These are phyloP conservation scores for Leavenworthia alabamica DNA, from an alignment of 345 rosid species.

Conservation along the genomic window DNA sequence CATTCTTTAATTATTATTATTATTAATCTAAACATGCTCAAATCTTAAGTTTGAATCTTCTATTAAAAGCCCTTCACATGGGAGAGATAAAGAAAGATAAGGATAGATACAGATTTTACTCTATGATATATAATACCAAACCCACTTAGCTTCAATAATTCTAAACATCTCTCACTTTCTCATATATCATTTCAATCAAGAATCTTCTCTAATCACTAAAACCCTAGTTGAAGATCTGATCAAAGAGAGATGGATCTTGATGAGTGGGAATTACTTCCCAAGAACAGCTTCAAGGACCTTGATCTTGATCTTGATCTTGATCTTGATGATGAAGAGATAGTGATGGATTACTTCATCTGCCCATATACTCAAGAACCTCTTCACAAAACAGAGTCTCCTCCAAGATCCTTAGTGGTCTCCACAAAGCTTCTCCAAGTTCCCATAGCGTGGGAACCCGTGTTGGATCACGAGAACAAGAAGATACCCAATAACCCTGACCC, in stretches of 20 bases:
- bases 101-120: neutral
- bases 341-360: constrained; percentile 56
- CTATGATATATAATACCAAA: constrained; percentile 18
- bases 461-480: constrained; percentile 19
- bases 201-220: neutral
- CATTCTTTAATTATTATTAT: neutral
- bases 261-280: constrained; percentile 80
- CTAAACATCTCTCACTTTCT: constrained; percentile 12
- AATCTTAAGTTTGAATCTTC: constrained; percentile 16
- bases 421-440: constrained; percentile 51
- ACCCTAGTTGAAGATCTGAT: constrained; percentile 5
- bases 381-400: constrained; percentile 20
- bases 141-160: constrained; percentile 25
- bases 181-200: neutral
- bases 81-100: neutral
- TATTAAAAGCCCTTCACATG: constrained; percentile 11
- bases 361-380: constrained; percentile 34
- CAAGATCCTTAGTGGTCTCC: constrained; percentile 20
- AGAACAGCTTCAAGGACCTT: constrained; percentile 31
- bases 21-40: constrained; percentile 1
- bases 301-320: constrained; percentile 42
- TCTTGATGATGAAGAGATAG: constrained; percentile 27
- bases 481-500: constrained; percentile 8
- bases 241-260: constrained; percentile 58
- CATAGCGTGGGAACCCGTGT: constrained; percentile 46